Base-by-base conservation (phyloP, 208 protist genomes). In the Crithidia thermophila region DNA sequence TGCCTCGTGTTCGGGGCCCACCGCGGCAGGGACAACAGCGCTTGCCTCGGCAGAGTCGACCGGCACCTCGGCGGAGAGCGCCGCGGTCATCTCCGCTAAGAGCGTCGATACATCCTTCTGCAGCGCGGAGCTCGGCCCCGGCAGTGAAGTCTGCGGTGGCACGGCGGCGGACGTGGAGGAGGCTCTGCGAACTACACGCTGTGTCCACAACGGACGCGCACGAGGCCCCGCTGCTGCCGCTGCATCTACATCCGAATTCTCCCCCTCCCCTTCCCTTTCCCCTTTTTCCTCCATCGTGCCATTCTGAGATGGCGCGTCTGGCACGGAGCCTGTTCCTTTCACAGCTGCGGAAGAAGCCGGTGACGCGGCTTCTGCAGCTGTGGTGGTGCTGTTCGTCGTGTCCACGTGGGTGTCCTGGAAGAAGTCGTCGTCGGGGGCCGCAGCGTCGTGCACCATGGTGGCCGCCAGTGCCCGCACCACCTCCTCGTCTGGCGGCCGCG, bases 31-130 rank as follows among this genome's bases (percentile, higher is more conserved):
- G 9, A 7, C 52, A 28, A 3, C 20, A 27, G 8, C 23, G 3
- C n/a, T n/a, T 4, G 3, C 52, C 18, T 28, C 6, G 23, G 7
- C 21, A 23, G 21, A 11, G 23, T 16, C 20, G 8, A 31, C 8
- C 11, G 61, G 51, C 21, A 30, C 37, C 31, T 30, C 34, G 27
- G 60, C 43, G 3, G 69, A 30, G 21, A 75, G 47, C 11, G 61
- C 69, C 10, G 69, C 61, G 13, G 61, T 69, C 69, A 75, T 75
- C 31, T 68, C 30, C 11, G 61, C 61, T 2, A 75, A 30, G 10
- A 75, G 57, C 7, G 37, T 43, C 14, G 69, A 67, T 21, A 75
- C 61, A 8, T 75, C 69, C 2, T 18, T 47, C 20, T 63, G 43
- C 1, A 57, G 39, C 0, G 30, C 52, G 20, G 47, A n/a, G 28